Evolutionary conservation across 768 basidiomycete species (phyloP).

Genomic region (Saitozyma podzolica): DNA sequence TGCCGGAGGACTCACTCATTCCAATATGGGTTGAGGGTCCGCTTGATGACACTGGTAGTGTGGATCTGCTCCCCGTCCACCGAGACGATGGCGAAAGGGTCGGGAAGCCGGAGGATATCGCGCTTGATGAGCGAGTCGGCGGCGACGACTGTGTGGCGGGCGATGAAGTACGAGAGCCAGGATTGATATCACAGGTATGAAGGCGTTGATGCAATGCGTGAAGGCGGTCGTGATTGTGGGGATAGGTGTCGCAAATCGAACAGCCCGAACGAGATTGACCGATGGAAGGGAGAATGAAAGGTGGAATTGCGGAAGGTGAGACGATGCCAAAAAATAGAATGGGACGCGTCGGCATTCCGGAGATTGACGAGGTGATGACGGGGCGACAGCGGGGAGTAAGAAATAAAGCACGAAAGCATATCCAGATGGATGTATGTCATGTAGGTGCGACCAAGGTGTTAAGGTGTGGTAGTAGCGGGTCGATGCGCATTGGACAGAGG

Average conservation of each 20-base stretch:
- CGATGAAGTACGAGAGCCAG: too few species aligned
- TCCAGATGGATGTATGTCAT: too few species aligned
- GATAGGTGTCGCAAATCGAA: too few species aligned
- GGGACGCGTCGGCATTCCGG: too few species aligned
- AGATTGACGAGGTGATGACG: too few species aligned
- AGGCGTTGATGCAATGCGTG: neutral
- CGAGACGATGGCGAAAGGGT: slow-evolving; percentile 97
- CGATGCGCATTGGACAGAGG: neutral
- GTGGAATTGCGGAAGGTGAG: too few species aligned
- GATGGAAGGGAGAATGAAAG: neutral
- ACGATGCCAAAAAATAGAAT: too few species aligned
- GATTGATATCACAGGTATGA: too few species aligned
- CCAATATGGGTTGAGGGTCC: slow-evolving; percentile 56
- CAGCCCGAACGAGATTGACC: neutral
- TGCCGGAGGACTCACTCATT: slow-evolving; percentile 43
- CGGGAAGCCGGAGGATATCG: slow-evolving; percentile 76
- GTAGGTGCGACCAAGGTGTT: too few species aligned
- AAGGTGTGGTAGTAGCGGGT: neutral
- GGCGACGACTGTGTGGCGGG: slow-evolving; percentile 70
- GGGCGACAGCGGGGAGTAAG: too few species aligned
- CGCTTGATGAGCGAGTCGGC: slow-evolving; percentile 55
- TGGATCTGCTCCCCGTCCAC: slow-evolving; percentile 97
- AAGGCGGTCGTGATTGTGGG: neutral
- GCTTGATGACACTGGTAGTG: slow-evolving; percentile 95
- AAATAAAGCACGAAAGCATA: too few species aligned